A percentile compares a stretch with the other conserved stretches of the same genome.
phyloP scores from a whole-genome alignment of 2,329 filamentous ascomycete species.

The Berkeleyomyces basicola region DNA sequence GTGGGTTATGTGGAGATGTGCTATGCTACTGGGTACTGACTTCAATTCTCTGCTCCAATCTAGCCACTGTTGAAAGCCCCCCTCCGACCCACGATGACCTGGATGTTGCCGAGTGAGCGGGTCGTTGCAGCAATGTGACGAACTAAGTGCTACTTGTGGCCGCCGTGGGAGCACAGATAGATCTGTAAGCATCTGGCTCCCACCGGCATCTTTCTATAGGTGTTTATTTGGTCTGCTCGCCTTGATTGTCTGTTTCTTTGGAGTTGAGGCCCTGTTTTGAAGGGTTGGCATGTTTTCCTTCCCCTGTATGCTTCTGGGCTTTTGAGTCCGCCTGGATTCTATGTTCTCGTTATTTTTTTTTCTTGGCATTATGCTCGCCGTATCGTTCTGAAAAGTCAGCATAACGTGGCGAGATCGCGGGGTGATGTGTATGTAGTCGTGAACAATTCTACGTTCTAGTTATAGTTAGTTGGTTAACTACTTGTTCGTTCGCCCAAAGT shows the following conservation, averaged over 20 bases:
- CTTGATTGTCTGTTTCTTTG: conserved; percentile 4
- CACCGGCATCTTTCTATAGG: background rate
- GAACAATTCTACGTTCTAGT: too few species aligned
- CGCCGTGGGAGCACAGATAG: background rate
- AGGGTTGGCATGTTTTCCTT: background rate
- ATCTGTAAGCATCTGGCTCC: background rate
- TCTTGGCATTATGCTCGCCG: background rate
- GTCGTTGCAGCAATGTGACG: background rate
- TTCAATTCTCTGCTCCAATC: too few species aligned
- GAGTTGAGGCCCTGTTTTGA: conserved; percentile 7
- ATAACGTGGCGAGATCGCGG: background rate
- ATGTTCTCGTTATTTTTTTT: conserved; percentile 1
- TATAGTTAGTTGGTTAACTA: too few species aligned
- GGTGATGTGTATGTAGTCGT: too few species aligned
- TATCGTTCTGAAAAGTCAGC: background rate
- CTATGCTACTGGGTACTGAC: too few species aligned
- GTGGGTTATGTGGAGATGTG: too few species aligned
- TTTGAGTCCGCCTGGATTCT: background rate
- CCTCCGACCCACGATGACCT: conserved; percentile 81
- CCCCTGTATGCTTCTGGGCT: background rate
- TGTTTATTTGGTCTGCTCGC: background rate
- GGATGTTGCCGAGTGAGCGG: conserved; percentile 66
- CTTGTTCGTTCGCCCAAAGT: background rate
- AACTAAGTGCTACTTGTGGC: background rate
- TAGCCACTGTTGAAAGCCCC: conserved; percentile 46